A percentile compares a stretch with the other conserved stretches of the same genome.
Evolutionary conservation across 768 basidiomycete genomes (phyloP).

Genomic region (Hypsizygus marmoreus): DNA sequence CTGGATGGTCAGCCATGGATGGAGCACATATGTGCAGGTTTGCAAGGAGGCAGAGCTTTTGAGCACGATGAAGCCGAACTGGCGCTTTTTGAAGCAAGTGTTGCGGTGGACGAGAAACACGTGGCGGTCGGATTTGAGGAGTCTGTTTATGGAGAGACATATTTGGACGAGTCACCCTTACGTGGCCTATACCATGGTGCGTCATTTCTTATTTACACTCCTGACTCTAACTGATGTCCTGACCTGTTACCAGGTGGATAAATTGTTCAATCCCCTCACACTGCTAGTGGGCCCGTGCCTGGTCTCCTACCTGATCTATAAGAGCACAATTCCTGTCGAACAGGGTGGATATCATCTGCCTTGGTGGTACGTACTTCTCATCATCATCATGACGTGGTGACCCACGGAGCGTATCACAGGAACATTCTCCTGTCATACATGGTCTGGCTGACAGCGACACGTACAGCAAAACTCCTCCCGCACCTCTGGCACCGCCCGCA

Average conservation of each 20-base stretch:
- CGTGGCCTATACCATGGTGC: conserved; percentile 91
- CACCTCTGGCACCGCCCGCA: conserved; percentile 78
- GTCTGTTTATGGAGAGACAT: conserved; percentile 84
- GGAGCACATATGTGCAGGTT: conserved; percentile 92
- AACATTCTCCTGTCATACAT: conserved; percentile 68
- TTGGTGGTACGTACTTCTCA: conserved; percentile 62
- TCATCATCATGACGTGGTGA: background rate
- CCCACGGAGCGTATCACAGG: conserved; percentile 39
- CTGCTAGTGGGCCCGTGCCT: conserved; percentile 82
- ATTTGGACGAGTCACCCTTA: conserved; percentile 91
- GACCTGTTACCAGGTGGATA: conserved; percentile 62
- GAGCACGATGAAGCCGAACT: conserved; percentile 96
- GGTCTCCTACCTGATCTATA: conserved; percentile 75
- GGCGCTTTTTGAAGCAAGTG: conserved; percentile 94
- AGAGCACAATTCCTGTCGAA: conserved; percentile 67
- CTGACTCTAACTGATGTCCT: background rate
- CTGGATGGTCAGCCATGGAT: conserved; percentile 96
- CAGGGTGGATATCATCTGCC: conserved; percentile 80
- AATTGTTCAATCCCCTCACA: conserved; percentile 84
- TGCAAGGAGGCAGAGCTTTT: conserved; percentile 85
- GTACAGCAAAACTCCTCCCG: conserved; percentile 80
- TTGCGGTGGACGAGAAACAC: conserved; percentile 93
- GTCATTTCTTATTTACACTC: conserved; percentile 47
- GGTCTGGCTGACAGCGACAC: conserved; percentile 71
- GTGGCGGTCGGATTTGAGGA: conserved; percentile 88